phyloP scores from a whole-genome alignment of 768 basidiomycete genomes.

The Tylopilus felleus region DNA sequence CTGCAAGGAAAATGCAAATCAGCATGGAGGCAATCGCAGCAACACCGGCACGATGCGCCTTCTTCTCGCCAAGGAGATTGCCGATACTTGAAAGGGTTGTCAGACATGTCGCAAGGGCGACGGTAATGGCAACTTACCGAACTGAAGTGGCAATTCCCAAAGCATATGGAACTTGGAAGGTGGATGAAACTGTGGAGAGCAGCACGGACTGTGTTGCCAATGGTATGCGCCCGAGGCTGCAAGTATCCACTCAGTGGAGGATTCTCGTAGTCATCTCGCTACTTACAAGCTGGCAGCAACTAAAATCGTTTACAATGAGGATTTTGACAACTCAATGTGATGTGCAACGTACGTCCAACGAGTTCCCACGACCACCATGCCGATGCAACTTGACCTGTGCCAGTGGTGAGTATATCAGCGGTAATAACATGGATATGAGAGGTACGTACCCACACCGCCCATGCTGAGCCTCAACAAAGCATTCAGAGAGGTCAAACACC shows the following conservation, averaged over 20 bases:
- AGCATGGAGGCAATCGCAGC: conserved; percentile 65
- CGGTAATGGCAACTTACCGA: conserved; percentile 44
- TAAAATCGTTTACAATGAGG: conserved; percentile 19
- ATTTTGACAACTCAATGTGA: not conserved
- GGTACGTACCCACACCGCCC: conserved; percentile 64
- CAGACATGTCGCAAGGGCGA: not conserved
- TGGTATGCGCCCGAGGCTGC: conserved; percentile 70
- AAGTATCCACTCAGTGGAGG: conserved; percentile 15
- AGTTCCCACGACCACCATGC: conserved; percentile 99
- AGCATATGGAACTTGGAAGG: conserved; percentile 81
- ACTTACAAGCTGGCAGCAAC: conserved; percentile 54
- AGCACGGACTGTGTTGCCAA: conserved; percentile 90
- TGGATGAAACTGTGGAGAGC: conserved; percentile 66
- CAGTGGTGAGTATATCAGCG: not conserved
- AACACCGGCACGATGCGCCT: conserved; percentile 66
- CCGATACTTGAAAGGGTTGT: conserved; percentile 56
- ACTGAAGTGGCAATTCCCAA: conserved; percentile 82
- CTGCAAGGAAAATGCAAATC: conserved; percentile 57
- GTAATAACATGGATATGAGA: not conserved
- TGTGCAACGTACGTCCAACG: conserved; percentile 41
- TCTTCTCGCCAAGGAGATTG: conserved; percentile 81
- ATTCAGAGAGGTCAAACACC: conserved; percentile 64
- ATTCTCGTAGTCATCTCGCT: not conserved
- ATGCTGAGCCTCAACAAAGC: conserved; percentile 72
- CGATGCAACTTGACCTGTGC: conserved; percentile 66